phyloP scores from a whole-genome alignment of 305 asterid genomes.

The Petunia hybrid region DNA sequence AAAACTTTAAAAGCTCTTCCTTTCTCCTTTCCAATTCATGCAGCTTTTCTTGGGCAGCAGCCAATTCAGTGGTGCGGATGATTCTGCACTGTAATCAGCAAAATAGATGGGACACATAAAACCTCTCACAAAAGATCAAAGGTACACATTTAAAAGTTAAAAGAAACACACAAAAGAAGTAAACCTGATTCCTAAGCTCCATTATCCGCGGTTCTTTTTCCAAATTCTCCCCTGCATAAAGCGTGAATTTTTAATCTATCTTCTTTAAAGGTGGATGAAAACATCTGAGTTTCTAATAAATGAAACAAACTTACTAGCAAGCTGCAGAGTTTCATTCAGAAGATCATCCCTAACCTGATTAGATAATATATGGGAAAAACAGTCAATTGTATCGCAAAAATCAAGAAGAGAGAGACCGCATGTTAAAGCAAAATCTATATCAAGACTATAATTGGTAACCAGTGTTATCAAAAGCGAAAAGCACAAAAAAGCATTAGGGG shows the following conservation, averaged over 20 bases:
- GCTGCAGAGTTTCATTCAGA: constrained; percentile 84
- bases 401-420: constrained; percentile 8
- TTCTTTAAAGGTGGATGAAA: constrained; percentile 20
- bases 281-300: neutral
- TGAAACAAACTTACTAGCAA: constrained; percentile 73
- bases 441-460: too few species aligned
- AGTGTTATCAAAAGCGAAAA: too few species aligned
- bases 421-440: too few species aligned
- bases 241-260: constrained; percentile 30
- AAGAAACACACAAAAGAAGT: neutral
- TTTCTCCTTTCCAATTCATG: constrained; percentile 78
- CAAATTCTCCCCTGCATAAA: constrained; percentile 77
- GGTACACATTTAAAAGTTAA: neutral
- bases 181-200: constrained; percentile 98
- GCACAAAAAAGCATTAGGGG: too few species aligned
- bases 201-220: constrained; percentile 85
- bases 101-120: constrained; percentile 37
- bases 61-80: constrained; percentile 90
- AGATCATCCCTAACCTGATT: constrained; percentile 87
- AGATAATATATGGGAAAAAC: constrained; percentile 32
- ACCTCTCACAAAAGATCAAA: constrained; percentile 10
- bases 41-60: constrained; percentile 91
- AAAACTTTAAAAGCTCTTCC: constrained; percentile 65
- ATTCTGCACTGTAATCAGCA: constrained; percentile 77
- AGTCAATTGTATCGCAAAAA: constrained; percentile 7